A percentile compares a stretch with the other conserved stretches of the same genome.
These are phyloP conservation scores for Exobasidium cylindrosporum DNA, from an alignment of 1,284 basidiomycete species.

Conservation along the genomic window DNA sequence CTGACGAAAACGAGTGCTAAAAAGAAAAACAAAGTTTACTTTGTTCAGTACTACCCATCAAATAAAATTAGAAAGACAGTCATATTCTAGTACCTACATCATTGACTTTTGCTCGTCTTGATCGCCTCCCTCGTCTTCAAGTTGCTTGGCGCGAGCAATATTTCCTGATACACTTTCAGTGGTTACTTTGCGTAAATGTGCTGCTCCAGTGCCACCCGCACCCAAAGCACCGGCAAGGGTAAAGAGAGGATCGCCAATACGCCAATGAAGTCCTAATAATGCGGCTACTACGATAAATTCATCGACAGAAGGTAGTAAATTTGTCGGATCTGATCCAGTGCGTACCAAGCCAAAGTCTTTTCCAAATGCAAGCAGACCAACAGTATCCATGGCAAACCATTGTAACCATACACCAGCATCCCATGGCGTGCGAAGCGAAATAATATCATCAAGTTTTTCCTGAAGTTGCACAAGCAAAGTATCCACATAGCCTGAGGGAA, in stretches of 20 bases:
- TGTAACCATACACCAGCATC: constrained; percentile 4
- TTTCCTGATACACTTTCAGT: not conserved
- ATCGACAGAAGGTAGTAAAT: not conserved
- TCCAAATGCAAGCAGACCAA: constrained; percentile 1
- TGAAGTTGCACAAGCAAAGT: not conserved
- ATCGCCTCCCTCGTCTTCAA: not conserved
- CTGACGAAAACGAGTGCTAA: not conserved
- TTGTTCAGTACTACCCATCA: no score
- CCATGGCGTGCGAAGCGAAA: not conserved
- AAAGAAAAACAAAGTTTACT: no score
- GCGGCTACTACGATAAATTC: not conserved
- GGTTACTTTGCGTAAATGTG: not conserved
- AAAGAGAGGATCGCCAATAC: constrained; percentile 1
- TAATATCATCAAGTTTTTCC: not conserved
- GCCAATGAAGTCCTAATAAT: not conserved
- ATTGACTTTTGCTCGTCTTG: not conserved
- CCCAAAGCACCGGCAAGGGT: not conserved
- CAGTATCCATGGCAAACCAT: constrained; percentile 6
- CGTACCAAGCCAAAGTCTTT: not conserved
- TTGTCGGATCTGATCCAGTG: not conserved
- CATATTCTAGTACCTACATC: no score
- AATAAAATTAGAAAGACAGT: no score
- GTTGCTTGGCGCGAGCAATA: not conserved
- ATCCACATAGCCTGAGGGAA: constrained; percentile 1
- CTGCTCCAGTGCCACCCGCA: constrained; percentile 1